A percentile compares a stretch with the other conserved stretches of the same genome.
phyloP scores from a whole-genome alignment of 2,329 filamentous ascomycete genomes.

The Monosporascus sp. region DNA sequence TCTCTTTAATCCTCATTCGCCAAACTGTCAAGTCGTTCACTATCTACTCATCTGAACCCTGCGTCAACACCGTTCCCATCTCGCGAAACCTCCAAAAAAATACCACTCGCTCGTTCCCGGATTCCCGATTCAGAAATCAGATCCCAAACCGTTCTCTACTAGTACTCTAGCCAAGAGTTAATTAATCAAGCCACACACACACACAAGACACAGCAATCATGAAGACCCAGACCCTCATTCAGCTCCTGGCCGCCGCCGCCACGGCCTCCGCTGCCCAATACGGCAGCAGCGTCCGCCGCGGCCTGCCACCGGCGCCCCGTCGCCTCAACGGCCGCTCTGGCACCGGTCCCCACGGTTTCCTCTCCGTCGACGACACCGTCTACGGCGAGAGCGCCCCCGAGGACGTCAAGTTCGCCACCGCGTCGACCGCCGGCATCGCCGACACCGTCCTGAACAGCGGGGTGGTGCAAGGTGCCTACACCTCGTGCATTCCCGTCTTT shows the following conservation, averaged over 20 bases:
- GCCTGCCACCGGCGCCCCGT: background rate
- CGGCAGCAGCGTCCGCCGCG: background rate
- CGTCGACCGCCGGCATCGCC: background rate
- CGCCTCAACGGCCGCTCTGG: background rate
- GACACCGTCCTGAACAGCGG: background rate
- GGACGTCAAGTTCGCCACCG: background rate
- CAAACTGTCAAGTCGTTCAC: too few species aligned
- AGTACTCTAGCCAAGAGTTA: background rate
- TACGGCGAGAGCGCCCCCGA: background rate
- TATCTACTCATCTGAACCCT: too few species aligned
- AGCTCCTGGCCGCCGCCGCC: background rate
- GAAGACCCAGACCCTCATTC: background rate
- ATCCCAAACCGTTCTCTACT: too few species aligned
- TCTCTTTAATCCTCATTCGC: background rate
- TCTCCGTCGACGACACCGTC: constrained; percentile 3
- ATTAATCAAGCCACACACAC: background rate
- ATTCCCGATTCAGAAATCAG: too few species aligned
- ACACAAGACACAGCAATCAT: background rate
- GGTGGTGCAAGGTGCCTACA: background rate
- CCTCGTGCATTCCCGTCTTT: background rate
- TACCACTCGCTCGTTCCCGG: too few species aligned
- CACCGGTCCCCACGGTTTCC: constrained; percentile 5
- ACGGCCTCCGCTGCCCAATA: background rate
- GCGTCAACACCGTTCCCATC: too few species aligned
- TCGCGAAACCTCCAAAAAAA: too few species aligned